Evolutionary conservation across 2,329 filamentous ascomycete genomes (phyloP).

Genomic region (Aspergillus tubingensis): DNA sequence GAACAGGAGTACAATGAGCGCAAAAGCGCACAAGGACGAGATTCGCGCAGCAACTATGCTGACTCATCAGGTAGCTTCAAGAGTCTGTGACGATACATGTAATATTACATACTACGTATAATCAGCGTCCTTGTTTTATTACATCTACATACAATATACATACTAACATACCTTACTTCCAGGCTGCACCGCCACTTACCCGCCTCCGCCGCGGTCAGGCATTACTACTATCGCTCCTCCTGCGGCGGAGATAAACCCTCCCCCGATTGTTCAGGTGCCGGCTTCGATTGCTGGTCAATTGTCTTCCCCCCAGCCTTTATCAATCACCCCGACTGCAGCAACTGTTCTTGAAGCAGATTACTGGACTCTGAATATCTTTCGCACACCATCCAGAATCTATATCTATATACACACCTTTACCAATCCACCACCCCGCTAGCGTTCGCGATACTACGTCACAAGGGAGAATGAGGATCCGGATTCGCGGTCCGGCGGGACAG

Average conservation of each 20-base stretch:
- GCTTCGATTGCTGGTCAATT: not conserved
- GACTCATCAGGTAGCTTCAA: slow-evolving; percentile 15
- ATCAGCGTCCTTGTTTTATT: not conserved
- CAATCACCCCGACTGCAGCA: not conserved
- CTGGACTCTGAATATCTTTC: not conserved
- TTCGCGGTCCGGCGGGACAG: slow-evolving; percentile 73
- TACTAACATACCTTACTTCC: not conserved
- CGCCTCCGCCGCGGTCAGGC: not conserved
- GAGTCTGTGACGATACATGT: not conserved
- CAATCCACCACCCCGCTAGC: not conserved
- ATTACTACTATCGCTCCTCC: not conserved
- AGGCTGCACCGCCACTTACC: not conserved
- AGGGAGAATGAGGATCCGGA: slow-evolving; percentile 67
- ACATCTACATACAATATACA: not conserved
- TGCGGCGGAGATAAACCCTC: not conserved
- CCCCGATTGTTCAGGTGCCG: not conserved
- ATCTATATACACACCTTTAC: not conserved
- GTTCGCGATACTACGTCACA: not conserved
- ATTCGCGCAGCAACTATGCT: slow-evolving; percentile 17
- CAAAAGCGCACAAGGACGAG: slow-evolving; percentile 14
- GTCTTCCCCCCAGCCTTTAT: not conserved
- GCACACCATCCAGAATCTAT: not conserved
- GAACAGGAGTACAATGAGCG: slow-evolving; percentile 8
- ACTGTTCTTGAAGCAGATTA: not conserved
- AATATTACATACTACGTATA: slow-evolving; percentile 1